Evolutionary conservation across 2,329 filamentous ascomycete genomes (phyloP), one percentile per base, ranked within the genome.

Genomic region (Plectosphaerella cucumerina): DNA sequence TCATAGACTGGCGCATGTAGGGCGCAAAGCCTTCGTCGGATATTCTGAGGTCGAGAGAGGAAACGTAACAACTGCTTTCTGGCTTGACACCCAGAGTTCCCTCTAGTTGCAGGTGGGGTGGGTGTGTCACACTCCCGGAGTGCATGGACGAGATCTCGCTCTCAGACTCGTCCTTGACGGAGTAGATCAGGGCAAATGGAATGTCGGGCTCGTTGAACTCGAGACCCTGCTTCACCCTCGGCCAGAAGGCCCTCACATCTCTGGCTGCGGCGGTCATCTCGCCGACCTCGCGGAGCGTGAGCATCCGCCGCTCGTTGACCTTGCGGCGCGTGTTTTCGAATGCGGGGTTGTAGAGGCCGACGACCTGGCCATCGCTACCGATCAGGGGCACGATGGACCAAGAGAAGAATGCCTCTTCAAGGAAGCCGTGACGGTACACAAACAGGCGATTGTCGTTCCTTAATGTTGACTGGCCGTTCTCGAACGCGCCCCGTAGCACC

Each of bases 371-470:
- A 53, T 91, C 85, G 37, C 78, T 76, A 3, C 88, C 89, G 2
- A 93, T 80, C 55, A 93, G 75, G 0, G 89, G 89, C 22, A 93
- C 86, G 41, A 93, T 84, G 1, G 84, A 88, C 88, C 88, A 93
- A 12, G 86, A 89, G 64, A 93, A 93, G 62, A 89, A 93, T 0
- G 87, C 84, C 62, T 94, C 89, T 65, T 95, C 88, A 1, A 90
- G 68, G 54, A 81, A 90, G 1, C 84, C 81, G 55, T 82, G 81
- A 8, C 89, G 81, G 44, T 78, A 74, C 31, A 94, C 78, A 60
- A 91, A 90, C 1, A 93, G 72, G 51, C 82, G 83, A 56, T 93
- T 87, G 59, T 94, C 89, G 57, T 92, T 85, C 65, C 91, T 93
- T 86, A 92, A 89, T 0, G 85, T 90, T 1, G 89, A 86, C 68